A percentile compares a stretch with the other conserved stretches of the same genome.
phyloP scores from a whole-genome alignment of 371 early-diverging fungal genomes.

The Circinella minor region DNA sequence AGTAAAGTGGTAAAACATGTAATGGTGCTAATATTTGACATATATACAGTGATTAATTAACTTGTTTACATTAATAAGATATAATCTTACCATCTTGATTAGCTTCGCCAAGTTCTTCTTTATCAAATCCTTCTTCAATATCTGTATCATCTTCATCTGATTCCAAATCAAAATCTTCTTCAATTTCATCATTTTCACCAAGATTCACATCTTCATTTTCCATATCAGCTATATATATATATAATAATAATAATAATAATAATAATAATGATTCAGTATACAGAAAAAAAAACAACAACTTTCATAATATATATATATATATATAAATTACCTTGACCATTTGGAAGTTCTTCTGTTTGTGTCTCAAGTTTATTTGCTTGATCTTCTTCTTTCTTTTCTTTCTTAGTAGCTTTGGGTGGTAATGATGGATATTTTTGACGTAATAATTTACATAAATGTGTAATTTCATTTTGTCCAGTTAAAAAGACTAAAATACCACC shows the following conservation, averaged over 20 bases:
- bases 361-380: conserved; percentile 39
- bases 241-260: neutral
- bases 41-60: neutral
- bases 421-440: conserved; percentile 68
- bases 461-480: conserved; percentile 93
- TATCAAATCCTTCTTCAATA: conserved; percentile 52
- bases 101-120: conserved; percentile 44
- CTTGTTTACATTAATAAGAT: too few relatives aligned
- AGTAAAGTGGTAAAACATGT: conserved; percentile 92
- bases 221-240: conserved; percentile 43
- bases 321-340: conserved; percentile 50
- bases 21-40: conserved; percentile 51
- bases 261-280: neutral
- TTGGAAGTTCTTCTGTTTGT: conserved; percentile 31
- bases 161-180: conserved; percentile 60
- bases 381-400: conserved; percentile 35
- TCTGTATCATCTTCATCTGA: conserved; percentile 39
- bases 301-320: neutral
- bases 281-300: neutral
- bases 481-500: conserved; percentile 94
- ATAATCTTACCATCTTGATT: conserved; percentile 29
- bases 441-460: conserved; percentile 74
- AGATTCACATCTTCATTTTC: conserved; percentile 67
- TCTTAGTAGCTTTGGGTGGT: conserved; percentile 36
- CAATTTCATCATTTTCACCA: conserved; percentile 60